phyloP scores from a whole-genome alignment of 2,329 filamentous ascomycete genomes.

The Ambrosiella cleistominuta region DNA sequence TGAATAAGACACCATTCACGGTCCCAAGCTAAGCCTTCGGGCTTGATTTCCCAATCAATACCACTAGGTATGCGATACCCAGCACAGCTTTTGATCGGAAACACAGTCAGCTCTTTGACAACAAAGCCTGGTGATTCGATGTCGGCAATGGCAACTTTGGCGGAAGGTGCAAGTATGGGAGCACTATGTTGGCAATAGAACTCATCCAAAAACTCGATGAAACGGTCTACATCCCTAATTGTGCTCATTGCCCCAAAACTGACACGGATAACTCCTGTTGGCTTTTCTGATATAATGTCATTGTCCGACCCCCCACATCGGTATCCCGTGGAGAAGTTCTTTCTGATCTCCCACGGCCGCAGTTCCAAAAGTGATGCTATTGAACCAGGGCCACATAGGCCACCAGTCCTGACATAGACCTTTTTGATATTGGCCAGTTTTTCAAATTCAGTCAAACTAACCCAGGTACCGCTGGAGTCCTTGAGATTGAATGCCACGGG shows the following conservation, averaged over 20 bases:
- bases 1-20: constrained; percentile 93
- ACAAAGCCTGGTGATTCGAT: neutral
- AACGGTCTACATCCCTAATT: constrained; percentile 50
- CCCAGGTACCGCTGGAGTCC: constrained; percentile 51
- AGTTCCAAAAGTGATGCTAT: constrained; percentile 57
- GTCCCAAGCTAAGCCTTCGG: constrained; percentile 83
- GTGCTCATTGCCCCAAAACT: constrained; percentile 88
- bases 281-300: constrained; percentile 67
- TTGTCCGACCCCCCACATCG: constrained; percentile 62
- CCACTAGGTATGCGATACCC: constrained; percentile 52
- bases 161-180: neutral
- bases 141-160: neutral
- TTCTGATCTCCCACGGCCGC: constrained; percentile 62
- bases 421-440: constrained; percentile 63
- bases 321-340: constrained; percentile 70
- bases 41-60: constrained; percentile 54
- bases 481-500: constrained; percentile 70
- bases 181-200: constrained; percentile 21
- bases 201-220: constrained; percentile 54
- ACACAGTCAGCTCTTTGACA: constrained; percentile 55
- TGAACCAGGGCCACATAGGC: constrained; percentile 82
- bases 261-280: constrained; percentile 69
- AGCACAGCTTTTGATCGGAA: constrained; percentile 88
- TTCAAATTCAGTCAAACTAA: constrained; percentile 72
- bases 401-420: constrained; percentile 75